A percentile compares a stretch with the other conserved stretches of the same genome.
Conservation (phyloP, 2,329 filamentous ascomycete genomes). For the Macrophomina phaseolina region DNA sequence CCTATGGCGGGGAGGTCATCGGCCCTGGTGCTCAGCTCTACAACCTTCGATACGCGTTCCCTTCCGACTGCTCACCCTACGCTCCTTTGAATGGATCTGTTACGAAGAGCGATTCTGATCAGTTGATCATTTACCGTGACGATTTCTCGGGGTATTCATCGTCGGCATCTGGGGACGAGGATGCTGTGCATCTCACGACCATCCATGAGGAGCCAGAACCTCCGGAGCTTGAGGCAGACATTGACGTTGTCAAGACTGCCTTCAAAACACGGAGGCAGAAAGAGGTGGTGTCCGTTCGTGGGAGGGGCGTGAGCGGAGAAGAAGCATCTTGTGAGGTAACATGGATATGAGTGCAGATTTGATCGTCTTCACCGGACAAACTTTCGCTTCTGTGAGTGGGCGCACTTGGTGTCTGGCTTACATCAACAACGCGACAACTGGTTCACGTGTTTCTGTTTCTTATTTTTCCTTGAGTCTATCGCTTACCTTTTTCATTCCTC, state of each 20-base stretch:
- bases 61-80: background rate
- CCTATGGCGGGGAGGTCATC: background rate
- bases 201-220: constrained; percentile 8
- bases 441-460: background rate
- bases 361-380: background rate
- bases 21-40: constrained; percentile 9
- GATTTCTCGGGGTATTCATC: constrained; percentile 1
- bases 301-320: background rate
- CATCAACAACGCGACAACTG: background rate
- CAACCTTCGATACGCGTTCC: background rate
- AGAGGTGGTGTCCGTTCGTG: background rate
- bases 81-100: background rate
- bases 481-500: background rate
- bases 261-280: background rate
- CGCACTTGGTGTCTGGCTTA: background rate
- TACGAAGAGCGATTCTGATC: no score
- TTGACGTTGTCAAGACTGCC: constrained; percentile 1
- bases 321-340: no score
- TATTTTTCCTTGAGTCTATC: background rate
- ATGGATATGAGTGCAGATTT: no score
- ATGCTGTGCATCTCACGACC: constrained; percentile 6
- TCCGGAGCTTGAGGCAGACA: background rate
- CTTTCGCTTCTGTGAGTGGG: background rate
- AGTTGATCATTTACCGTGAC: background rate
- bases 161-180: background rate